Evolutionary conservation across 306 rosid species (phyloP), one percentile per base, ranked within the genome.

Genomic region (Sindora glabra): DNA sequence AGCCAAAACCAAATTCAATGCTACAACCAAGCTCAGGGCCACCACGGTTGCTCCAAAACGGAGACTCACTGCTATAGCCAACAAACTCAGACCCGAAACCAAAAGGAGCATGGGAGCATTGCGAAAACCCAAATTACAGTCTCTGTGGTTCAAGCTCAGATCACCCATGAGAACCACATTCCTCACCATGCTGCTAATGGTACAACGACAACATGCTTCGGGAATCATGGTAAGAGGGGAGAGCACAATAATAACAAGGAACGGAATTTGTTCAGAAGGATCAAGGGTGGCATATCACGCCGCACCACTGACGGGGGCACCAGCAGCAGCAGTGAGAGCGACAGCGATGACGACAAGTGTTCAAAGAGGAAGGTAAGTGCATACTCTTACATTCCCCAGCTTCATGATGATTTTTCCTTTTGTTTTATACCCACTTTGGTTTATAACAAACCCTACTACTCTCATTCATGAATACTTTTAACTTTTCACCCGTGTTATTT

Each of bases 211-310:
- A 49, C 52, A 26, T 68, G 79, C 68, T 63, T 69, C 33, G 71
- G 79, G 6, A 5, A 52, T 56, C 71, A 47, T 37, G 13, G 36
- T 14, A 69, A 15, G 71, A 74, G 50, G 61, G 65, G 41, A 49
- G 75, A 69, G 17, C 53, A 50, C 12, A 70, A 56, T 70, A 67
- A 51, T 26, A 74, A 34, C n/a, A 34, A 59, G 48, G 74, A 79
- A 2, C 25, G 0, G 58, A 78, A 74, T 62, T 36, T 78, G 64
- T 74, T 78, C 60, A 34, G 30, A 64, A 79, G 65, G 64, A 62
- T 79, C 23, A 63, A 62, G 66, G 60, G 45, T 34, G 63, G 63
- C 33, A 8, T 63, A 12, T 33, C 64, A 21, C 47, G 49, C 16
- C 39, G 23, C 37, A 24, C 40, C 16, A 44, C 49, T 36, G 6